phyloP scores from a whole-genome alignment of 257 asterid species.

The Solanum stenotomum region DNA sequence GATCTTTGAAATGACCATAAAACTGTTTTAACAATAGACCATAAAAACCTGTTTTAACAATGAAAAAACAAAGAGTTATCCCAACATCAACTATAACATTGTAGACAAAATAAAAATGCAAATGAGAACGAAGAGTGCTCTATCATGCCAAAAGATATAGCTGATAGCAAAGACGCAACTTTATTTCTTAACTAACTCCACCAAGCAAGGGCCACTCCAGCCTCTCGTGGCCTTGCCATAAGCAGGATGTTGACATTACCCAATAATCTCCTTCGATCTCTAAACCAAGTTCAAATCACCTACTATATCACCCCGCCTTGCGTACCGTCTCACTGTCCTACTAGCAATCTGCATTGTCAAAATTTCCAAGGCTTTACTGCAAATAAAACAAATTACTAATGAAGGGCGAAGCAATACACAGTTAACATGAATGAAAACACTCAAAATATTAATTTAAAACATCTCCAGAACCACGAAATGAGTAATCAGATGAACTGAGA shows the following conservation, averaged over 20 bases:
- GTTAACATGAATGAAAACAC: background rate
- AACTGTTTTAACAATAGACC: background rate
- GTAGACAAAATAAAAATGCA: background rate
- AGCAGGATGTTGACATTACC: no score
- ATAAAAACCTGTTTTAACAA: no score
- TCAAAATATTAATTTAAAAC: background rate
- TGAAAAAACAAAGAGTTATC: no score
- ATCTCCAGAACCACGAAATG: background rate
- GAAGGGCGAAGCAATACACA: background rate
- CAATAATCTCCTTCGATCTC: no score
- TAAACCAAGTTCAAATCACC: no score
- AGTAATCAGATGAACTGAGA: background rate
- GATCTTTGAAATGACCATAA: background rate
- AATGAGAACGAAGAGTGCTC: background rate
- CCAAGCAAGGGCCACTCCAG: background rate
- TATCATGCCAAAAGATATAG: no score
- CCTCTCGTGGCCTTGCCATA: no score
- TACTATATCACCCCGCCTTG: no score
- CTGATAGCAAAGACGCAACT: no score
- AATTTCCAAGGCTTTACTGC: background rate
- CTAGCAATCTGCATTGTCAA: no score
- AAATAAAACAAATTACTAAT: background rate
- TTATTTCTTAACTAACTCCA: background rate
- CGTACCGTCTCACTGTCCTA: no score
- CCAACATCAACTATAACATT: no score